Percentiles rank a stretch among this genome's conserved stretches.
These are phyloP conservation scores for Volvox africanus DNA, from an alignment of 139 green algal genomes.

Conservation along the genomic window DNA sequence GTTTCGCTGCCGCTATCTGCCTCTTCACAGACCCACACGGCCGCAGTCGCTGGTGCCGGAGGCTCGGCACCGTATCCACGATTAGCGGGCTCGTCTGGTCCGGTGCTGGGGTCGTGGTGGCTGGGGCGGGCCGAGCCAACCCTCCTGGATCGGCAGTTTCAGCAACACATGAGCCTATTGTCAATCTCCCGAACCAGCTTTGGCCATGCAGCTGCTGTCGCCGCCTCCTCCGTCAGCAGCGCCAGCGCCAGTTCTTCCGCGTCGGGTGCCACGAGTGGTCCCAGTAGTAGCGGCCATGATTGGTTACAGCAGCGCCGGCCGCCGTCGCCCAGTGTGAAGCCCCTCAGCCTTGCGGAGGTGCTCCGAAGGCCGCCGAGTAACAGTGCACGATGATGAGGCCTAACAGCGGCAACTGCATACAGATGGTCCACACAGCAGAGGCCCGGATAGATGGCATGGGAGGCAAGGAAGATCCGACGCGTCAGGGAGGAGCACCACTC, in stretches of 20 bases:
- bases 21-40: background rate
- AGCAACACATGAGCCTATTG: background rate
- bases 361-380: background rate
- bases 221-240: background rate
- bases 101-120: background rate
- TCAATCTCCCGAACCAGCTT: background rate
- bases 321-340: conserved; percentile 28
- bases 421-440: too few relatives aligned
- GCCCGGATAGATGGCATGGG: too few relatives aligned
- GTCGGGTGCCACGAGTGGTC: background rate
- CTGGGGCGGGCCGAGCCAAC: background rate
- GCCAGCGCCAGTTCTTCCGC: background rate
- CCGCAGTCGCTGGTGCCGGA: background rate
- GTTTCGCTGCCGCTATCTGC: background rate
- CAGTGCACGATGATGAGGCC: background rate
- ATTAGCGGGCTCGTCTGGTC: background rate
- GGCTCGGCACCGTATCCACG: background rate
- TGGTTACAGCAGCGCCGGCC: background rate
- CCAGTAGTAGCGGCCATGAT: background rate
- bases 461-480: too few relatives aligned
- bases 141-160: conserved; percentile 2
- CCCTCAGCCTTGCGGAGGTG: conserved; percentile 31
- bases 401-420: too few relatives aligned
- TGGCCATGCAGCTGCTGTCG: background rate
- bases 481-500: too few relatives aligned